These are phyloP conservation scores for Digitaria exilis DNA, from an alignment of 202 grass and related monocot species.

Conservation along the genomic window DNA sequence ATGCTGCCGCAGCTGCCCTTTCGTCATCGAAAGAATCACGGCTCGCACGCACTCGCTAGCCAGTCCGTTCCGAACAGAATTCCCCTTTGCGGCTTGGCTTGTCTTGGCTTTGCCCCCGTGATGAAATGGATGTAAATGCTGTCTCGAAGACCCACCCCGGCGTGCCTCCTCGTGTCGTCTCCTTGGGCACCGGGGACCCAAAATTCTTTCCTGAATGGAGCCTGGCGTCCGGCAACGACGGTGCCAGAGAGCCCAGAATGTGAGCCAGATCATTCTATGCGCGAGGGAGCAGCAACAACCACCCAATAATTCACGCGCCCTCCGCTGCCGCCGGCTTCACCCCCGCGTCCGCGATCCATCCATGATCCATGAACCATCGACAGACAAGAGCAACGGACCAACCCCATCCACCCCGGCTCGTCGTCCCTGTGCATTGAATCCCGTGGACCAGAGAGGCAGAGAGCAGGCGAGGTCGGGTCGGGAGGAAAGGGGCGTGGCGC, in stretches of 20 bases:
- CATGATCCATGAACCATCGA: background rate
- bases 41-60: background rate
- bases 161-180: no score
- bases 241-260: no score
- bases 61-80: background rate
- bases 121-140: background rate
- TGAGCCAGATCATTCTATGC: background rate
- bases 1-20: background rate
- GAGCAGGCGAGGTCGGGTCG: background rate
- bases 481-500: background rate
- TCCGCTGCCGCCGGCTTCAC: background rate
- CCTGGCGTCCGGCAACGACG: no score
- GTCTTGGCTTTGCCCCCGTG: constrained; percentile 3
- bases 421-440: constrained; percentile 25
- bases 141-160: background rate
- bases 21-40: constrained; percentile 43
- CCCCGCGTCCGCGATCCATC: background rate
- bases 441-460: background rate
- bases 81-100: constrained; percentile 3
- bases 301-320: constrained; percentile 20
- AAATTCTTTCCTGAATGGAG: background rate
- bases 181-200: background rate
- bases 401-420: background rate
- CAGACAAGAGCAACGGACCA: background rate
- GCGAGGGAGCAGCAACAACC: background rate